Evolutionary conservation across 176 grass and related monocot species (phyloP).

Genomic region (Avena sativa): DNA sequence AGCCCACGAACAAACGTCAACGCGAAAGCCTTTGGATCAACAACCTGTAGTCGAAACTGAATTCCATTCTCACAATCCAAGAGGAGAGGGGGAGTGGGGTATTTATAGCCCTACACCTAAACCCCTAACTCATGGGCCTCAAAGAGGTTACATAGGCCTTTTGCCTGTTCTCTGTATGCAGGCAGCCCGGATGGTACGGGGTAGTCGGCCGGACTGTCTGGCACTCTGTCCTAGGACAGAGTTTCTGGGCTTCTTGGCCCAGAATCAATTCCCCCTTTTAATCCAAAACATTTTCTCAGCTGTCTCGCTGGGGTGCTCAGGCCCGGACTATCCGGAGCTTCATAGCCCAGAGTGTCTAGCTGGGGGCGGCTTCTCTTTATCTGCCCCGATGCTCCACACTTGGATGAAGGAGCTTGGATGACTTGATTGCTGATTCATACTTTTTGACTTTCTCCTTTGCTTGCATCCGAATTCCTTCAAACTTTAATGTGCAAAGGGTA

Average conservation of each 20-base stretch:
- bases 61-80: conserved; percentile 1
- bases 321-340: neutral
- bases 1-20: neutral
- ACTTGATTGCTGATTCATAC: neutral
- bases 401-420: neutral
- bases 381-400: neutral
- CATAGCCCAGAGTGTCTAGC: neutral
- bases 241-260: neutral
- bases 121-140: neutral
- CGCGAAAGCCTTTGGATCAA: neutral
- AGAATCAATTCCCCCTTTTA: too few relatives aligned
- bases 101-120: neutral
- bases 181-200: neutral
- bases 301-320: neutral
- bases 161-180: neutral
- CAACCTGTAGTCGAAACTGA: neutral
- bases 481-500: neutral
- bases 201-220: neutral
- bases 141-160: neutral
- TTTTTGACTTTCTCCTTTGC: neutral
- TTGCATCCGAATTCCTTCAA: neutral
- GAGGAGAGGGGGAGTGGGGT: neutral
- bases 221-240: neutral
- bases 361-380: neutral
- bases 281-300: too few relatives aligned